Evolutionary conservation across 2,329 filamentous ascomycete species (phyloP).

Genomic region (Ophiocordyceps unilateralis): DNA sequence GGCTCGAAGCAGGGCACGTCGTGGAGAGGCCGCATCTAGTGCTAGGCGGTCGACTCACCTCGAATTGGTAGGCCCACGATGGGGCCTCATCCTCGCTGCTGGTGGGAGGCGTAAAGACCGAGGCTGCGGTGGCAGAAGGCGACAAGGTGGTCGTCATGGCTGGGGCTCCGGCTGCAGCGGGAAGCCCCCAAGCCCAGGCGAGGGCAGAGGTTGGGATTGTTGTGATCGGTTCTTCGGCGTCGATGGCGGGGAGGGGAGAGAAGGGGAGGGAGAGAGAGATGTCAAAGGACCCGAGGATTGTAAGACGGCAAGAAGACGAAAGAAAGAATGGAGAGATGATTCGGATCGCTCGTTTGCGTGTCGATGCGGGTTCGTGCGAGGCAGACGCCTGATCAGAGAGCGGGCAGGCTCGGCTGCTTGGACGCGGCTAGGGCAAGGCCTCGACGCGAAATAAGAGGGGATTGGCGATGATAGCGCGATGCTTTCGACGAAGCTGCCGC

Average conservation of each 20-base stretch:
- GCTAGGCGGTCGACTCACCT: slow-evolving; percentile 18
- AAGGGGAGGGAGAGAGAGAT: neutral
- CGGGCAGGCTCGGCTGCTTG: no score
- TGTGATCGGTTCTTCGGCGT: neutral
- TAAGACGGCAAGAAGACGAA: no score
- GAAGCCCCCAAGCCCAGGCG: neutral
- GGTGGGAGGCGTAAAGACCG: slow-evolving; percentile 28
- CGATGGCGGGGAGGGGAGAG: neutral
- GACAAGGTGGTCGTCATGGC: slow-evolving; percentile 35
- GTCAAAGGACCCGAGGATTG: no score
- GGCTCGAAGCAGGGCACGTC: no score
- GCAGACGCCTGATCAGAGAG: neutral
- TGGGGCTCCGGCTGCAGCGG: slow-evolving; percentile 2
- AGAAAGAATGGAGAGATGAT: neutral
- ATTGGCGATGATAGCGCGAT: no score
- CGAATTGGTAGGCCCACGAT: slow-evolving; percentile 24
- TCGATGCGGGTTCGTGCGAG: neutral
- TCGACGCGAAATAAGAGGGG: no score
- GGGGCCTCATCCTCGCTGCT: slow-evolving; percentile 30
- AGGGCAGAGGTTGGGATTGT: neutral
- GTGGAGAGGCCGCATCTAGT: no score
- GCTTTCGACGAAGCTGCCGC: no score
- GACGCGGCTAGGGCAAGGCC: no score
- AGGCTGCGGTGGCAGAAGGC: slow-evolving; percentile 18
- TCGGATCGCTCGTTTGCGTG: neutral